A percentile compares a stretch with the other conserved stretches of the same genome.
Evolutionary conservation across 2,329 filamentous ascomycete species (phyloP).

Genomic region (Aspergillus sclerotialis): DNA sequence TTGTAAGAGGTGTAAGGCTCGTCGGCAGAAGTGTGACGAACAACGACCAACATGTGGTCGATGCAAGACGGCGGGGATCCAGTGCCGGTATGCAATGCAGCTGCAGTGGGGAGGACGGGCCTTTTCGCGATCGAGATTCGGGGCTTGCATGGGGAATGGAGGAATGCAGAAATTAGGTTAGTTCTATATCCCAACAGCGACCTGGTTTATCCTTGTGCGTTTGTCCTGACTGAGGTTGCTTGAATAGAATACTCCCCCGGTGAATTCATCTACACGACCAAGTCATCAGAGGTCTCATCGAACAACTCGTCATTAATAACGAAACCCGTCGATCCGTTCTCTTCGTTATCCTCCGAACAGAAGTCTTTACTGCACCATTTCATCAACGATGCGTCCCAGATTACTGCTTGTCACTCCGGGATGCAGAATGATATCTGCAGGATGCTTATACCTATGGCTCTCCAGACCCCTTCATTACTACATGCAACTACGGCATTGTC

Average conservation of each 20-base stretch:
- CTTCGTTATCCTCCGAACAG: conserved; percentile 28
- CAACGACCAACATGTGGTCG: conserved; percentile 34
- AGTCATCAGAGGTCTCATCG: conserved; percentile 13
- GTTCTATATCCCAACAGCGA: conserved; percentile 2
- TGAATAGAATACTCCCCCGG: conserved; percentile 32
- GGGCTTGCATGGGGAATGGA: conserved; percentile 26
- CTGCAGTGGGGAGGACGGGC: conserved; percentile 37
- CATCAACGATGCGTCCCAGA: conserved; percentile 34
- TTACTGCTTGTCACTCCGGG: conserved; percentile 33
- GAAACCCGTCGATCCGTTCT: conserved; percentile 29
- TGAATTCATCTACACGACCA: conserved; percentile 33
- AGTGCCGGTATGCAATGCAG: conserved; percentile 36
- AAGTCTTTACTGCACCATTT: conserved; percentile 35
- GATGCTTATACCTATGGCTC: conserved; percentile 38
- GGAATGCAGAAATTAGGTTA: conserved; percentile 31
- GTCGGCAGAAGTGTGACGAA: conserved; percentile 42
- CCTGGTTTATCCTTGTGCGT: not conserved
- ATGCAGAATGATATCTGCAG: conserved; percentile 37
- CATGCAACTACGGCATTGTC: conserved; percentile 39
- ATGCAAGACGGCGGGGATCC: conserved; percentile 29
- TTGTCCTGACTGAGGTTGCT: not conserved
- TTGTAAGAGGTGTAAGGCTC: conserved; percentile 39
- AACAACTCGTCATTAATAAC: conserved; percentile 14
- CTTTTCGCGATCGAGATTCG: conserved; percentile 34
- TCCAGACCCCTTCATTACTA: conserved; percentile 36